Evolutionary conservation across 768 basidiomycete species (phyloP).

Genomic region (Boletus subparvulus): DNA sequence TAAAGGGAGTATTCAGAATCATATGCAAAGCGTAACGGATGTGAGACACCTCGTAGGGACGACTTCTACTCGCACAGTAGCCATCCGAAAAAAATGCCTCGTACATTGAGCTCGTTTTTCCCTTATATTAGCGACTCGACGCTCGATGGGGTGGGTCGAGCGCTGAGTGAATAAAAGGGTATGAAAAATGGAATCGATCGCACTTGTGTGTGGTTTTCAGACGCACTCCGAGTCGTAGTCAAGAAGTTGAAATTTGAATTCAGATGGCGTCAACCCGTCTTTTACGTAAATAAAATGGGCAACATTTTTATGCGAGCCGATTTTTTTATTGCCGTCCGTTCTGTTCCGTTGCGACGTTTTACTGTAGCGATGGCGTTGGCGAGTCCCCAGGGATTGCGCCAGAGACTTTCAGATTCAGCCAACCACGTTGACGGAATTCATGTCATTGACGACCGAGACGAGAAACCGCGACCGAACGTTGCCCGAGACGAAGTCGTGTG

Average conservation of each 20-base stretch:
- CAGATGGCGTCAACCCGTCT: background rate
- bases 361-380: slow-evolving; percentile 18
- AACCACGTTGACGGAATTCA: background rate
- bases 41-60: slow-evolving; percentile 69
- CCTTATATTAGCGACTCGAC: slow-evolving; percentile 54
- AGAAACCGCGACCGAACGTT: slow-evolving; percentile 8
- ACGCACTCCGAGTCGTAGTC: no score
- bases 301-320: background rate
- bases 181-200: background rate
- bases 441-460: slow-evolving; percentile 12
- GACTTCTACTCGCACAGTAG: slow-evolving; percentile 36
- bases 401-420: slow-evolving; percentile 11
- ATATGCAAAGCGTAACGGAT: slow-evolving; percentile 18
- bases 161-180: slow-evolving; percentile 49
- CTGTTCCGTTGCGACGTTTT: background rate
- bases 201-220: background rate
- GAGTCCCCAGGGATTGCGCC: slow-evolving; percentile 25
- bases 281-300: slow-evolving; percentile 15
- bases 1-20: no score
- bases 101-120: slow-evolving; percentile 36
- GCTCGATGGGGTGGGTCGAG: slow-evolving; percentile 43
- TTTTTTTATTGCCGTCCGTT: background rate
- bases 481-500: slow-evolving; percentile 65
- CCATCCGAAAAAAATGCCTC: slow-evolving; percentile 59
- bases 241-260: no score